A percentile compares a stretch with the other conserved stretches of the same genome.
Conservation (phyloP, 306 rosid species). For the Corylus americana region DNA sequence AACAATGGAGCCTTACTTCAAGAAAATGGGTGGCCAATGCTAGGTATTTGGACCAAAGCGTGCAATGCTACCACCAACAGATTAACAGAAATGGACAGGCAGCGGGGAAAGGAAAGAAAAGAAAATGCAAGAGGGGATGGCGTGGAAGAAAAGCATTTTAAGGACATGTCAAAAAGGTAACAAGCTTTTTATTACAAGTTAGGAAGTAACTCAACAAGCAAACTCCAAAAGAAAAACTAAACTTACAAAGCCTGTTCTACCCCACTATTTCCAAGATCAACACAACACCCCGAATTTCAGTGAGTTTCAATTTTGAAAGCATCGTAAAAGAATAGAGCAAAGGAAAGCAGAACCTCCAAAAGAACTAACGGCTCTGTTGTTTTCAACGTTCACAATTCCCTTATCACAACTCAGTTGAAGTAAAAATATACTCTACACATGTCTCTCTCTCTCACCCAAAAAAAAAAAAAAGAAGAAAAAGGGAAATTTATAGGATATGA, state of each 20-base stretch:
- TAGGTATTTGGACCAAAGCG: too few relatives aligned
- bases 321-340: constrained; percentile 42
- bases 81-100: neutral
- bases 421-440: constrained; percentile 69
- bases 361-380: constrained; percentile 43
- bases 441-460: constrained; percentile 43
- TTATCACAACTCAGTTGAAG: constrained; percentile 52
- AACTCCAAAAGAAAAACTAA: constrained; percentile 13
- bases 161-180: neutral
- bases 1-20: too few relatives aligned
- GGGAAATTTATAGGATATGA: constrained; percentile 34
- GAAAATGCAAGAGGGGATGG: neutral
- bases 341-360: constrained; percentile 37
- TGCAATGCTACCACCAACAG: neutral
- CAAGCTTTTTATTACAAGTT: constrained; percentile 20
- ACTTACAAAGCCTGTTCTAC: constrained; percentile 23
- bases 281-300: constrained; percentile 37
- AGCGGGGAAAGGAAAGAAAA: neutral
- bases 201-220: constrained; percentile 4
- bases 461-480: constrained; percentile 20
- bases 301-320: constrained; percentile 40
- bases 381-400: constrained; percentile 51
- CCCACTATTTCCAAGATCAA: constrained; percentile 25
- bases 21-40: too few relatives aligned
- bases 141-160: neutral